phyloP scores from a whole-genome alignment of 1,139 yeast species.

The Barnettozyma hawaiiensis region DNA sequence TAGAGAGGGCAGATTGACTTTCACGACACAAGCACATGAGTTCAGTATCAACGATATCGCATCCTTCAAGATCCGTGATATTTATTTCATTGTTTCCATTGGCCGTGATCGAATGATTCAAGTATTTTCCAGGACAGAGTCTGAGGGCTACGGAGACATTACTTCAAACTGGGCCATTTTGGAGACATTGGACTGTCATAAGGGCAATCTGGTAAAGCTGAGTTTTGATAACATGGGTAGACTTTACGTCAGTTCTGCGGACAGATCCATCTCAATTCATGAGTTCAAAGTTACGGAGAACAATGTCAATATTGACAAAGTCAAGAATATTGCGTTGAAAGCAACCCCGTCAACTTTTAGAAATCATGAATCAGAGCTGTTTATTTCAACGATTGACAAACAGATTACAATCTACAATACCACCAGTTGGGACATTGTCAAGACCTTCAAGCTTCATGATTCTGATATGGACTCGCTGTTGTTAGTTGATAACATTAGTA shows the following conservation, averaged over 20 bases:
- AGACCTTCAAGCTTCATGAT: slow-evolving; percentile 38
- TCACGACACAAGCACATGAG: slow-evolving; percentile 41
- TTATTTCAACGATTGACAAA: slow-evolving; percentile 52
- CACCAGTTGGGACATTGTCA: slow-evolving; percentile 31
- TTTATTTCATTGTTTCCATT: slow-evolving; percentile 37
- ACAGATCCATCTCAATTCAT: slow-evolving; percentile 53
- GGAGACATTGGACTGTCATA: slow-evolving; percentile 54
- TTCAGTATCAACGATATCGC: slow-evolving; percentile 42
- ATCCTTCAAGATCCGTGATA: slow-evolving; percentile 27
- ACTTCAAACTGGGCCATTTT: slow-evolving; percentile 41
- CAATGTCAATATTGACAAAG: slow-evolving; percentile 28
- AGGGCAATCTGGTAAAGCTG: slow-evolving; percentile 45
- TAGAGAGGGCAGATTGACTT: slow-evolving; percentile 14
- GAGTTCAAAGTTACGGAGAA: slow-evolving; percentile 28
- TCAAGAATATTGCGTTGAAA: slow-evolving; percentile 45
- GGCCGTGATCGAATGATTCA: slow-evolving; percentile 63
- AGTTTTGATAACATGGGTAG: slow-evolving; percentile 26
- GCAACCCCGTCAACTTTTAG: slow-evolving; percentile 40
- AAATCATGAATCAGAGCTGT: slow-evolving; percentile 32
- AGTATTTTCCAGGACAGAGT: slow-evolving; percentile 31
- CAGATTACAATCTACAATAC: slow-evolving; percentile 38
- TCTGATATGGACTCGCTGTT: slow-evolving; percentile 39
- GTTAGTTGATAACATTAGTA: slow-evolving; percentile 38
- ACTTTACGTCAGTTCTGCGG: slow-evolving; percentile 52
- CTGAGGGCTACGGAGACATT: slow-evolving; percentile 12